phyloP scores from a whole-genome alignment of 768 basidiomycete genomes.

The Amanita muscaria region DNA sequence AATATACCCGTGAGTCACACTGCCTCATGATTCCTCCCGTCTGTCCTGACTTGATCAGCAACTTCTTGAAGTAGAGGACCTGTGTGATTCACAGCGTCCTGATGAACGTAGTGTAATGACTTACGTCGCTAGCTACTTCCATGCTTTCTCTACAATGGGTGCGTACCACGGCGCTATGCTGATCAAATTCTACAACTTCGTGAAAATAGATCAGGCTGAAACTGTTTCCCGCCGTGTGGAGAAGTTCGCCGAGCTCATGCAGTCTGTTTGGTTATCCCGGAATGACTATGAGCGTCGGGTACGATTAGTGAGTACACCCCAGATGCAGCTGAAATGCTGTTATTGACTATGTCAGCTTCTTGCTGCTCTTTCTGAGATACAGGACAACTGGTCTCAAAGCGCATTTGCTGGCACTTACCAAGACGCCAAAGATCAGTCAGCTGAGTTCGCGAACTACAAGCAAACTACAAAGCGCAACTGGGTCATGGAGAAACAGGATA shows the following conservation, averaged over 20 bases:
- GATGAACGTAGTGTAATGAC: conserved; percentile 98
- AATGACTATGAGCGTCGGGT: conserved; percentile 93
- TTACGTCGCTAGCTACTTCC: conserved; percentile 95
- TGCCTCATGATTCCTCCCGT: background rate
- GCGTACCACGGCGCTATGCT: conserved; percentile 14
- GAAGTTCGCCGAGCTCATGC: conserved; percentile 95
- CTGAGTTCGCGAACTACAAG: conserved; percentile 73
- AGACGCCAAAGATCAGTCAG: conserved; percentile 71
- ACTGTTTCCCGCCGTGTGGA: conserved; percentile 89
- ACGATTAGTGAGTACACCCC: conserved; percentile 39
- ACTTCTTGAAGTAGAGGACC: conserved; percentile 92
- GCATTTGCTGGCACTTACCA: conserved; percentile 66
- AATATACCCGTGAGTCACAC: conserved; percentile 70
- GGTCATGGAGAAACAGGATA: conserved; percentile 85
- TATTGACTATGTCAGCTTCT: conserved; percentile 41
- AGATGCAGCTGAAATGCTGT: conserved; percentile 8
- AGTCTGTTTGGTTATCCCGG: conserved; percentile 76
- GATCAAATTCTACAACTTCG: conserved; percentile 1
- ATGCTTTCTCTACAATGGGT: conserved; percentile 98
- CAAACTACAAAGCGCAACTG: conserved; percentile 77
- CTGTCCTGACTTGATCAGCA: conserved; percentile 40
- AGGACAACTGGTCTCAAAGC: conserved; percentile 59
- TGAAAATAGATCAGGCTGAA: conserved; percentile 75
- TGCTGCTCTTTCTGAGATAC: conserved; percentile 54
- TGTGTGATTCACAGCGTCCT: conserved; percentile 79